Evolutionary conservation across 148 eudicot genomes (phyloP).

Genomic region (Silene latifolia): DNA sequence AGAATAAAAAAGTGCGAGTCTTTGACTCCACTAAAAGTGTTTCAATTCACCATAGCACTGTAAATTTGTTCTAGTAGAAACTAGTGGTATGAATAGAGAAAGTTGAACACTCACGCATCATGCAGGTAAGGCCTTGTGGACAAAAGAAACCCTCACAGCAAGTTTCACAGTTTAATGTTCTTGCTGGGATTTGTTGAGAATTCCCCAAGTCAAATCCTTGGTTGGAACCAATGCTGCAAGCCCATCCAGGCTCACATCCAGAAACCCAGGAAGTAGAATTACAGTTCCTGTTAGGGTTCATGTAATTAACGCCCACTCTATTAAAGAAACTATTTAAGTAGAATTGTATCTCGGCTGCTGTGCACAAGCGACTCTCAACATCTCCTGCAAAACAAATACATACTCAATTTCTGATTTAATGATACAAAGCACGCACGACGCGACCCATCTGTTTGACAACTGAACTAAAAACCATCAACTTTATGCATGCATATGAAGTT

Average conservation of each 20-base stretch:
- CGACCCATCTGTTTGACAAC: too few species aligned
- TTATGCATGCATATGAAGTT: too few species aligned
- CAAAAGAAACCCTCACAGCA: conserved; percentile 50
- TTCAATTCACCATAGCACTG: too few species aligned
- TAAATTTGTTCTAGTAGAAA: too few species aligned
- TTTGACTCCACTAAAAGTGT: too few species aligned
- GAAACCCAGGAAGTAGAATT: conserved; percentile 33
- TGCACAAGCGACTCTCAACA: conserved; percentile 32
- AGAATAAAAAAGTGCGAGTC: too few species aligned
- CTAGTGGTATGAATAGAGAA: too few species aligned
- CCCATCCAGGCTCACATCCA: conserved; percentile 53
- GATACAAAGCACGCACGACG: too few species aligned
- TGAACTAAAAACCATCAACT: too few species aligned
- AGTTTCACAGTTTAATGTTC: conserved; percentile 29
- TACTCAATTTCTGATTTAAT: too few species aligned
- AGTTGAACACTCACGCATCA: conserved; percentile 38
- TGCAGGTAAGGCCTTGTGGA: conserved; percentile 45
- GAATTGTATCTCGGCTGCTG: conserved; percentile 31
- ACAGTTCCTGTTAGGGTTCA: conserved; percentile 34
- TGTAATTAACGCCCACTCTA: neutral
- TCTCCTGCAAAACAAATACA: conserved; percentile 23
- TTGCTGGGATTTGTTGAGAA: conserved; percentile 23
- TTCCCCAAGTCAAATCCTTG: conserved; percentile 11
- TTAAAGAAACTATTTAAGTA: conserved; percentile 23
- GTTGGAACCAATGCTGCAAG: conserved; percentile 23